Conservation (phyloP, 164 flowering plant species). For the Chimonanthus salicifolius region DNA sequence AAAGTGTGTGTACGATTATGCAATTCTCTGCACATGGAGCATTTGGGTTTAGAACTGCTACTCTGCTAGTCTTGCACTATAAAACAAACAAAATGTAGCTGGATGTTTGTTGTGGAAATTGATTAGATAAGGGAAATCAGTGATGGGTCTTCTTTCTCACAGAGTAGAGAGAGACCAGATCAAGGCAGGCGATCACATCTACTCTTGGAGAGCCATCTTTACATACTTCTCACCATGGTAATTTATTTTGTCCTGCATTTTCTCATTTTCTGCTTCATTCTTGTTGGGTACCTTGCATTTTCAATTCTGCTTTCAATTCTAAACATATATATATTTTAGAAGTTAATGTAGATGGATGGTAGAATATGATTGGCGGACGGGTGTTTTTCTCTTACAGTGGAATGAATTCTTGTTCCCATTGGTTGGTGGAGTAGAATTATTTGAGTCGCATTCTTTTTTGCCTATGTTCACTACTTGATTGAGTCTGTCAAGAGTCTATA, state of each 20-base stretch:
- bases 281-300: background rate
- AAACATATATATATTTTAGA: background rate
- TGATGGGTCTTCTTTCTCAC: slow-evolving; percentile 84
- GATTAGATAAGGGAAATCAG: slow-evolving; percentile 7
- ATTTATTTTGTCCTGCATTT: background rate
- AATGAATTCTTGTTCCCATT: background rate
- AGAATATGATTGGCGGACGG: background rate
- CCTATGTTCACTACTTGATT: background rate
- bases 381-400: background rate
- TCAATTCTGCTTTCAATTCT: background rate
- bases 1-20: background rate
- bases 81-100: background rate
- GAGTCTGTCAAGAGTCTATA: background rate
- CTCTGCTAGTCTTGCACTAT: background rate
- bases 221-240: slow-evolving; percentile 97
- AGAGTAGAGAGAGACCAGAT: slow-evolving; percentile 64
- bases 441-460: background rate
- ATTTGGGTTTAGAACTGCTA: background rate
- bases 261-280: background rate
- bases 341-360: background rate
- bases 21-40: background rate
- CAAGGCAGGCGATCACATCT: slow-evolving; percentile 91
- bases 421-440: background rate
- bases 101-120: background rate
- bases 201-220: slow-evolving; percentile 84